Percentiles rank a stretch among this genome's conserved stretches.
phyloP scores from a whole-genome alignment of 371 early-diverging fungal genomes.

The Mortierella sp. region DNA sequence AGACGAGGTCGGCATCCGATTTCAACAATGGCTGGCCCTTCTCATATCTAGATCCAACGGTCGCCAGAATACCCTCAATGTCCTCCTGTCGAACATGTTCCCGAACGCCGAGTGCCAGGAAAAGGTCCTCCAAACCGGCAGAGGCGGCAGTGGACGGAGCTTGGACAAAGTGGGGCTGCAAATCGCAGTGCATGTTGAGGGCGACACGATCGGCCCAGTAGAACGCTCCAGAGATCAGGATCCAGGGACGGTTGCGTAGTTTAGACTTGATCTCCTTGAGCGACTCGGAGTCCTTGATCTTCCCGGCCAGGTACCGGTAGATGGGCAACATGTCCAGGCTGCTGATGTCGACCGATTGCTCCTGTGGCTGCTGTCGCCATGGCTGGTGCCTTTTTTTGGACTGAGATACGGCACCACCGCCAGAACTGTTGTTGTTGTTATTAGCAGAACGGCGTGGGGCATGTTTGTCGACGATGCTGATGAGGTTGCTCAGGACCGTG shows the following conservation, averaged over 20 bases:
- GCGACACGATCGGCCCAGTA: slow-evolving; percentile 20
- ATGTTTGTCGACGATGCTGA: not conserved
- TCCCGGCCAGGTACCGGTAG: slow-evolving; percentile 12
- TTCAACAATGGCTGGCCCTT: not conserved
- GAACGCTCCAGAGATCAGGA: slow-evolving; percentile 19
- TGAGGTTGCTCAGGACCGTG: slow-evolving; percentile 15
- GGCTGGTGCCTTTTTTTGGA: not conserved
- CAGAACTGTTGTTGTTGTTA: no score
- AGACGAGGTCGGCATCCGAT: slow-evolving; percentile 17
- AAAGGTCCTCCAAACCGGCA: slow-evolving; percentile 14
- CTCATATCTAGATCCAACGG: not conserved
- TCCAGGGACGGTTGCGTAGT: slow-evolving; percentile 18
- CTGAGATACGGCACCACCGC: no score
- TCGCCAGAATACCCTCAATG: slow-evolving; percentile 3
- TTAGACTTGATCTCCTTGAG: slow-evolving; percentile 1
- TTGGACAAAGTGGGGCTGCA: slow-evolving; percentile 28
- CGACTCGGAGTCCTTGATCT: not conserved
- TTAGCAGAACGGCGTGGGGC: no score
- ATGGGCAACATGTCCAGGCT: slow-evolving; percentile 4
- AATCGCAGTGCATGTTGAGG: slow-evolving; percentile 6
- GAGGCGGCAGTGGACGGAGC: not conserved
- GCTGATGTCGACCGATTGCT: not conserved
- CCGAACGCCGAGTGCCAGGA: slow-evolving; percentile 29
- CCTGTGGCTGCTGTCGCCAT: not conserved
- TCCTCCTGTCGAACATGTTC: slow-evolving; percentile 13